Base-by-base conservation (phyloP, 2,329 filamentous ascomycete species). In the Cryphonectria nitschkei region DNA sequence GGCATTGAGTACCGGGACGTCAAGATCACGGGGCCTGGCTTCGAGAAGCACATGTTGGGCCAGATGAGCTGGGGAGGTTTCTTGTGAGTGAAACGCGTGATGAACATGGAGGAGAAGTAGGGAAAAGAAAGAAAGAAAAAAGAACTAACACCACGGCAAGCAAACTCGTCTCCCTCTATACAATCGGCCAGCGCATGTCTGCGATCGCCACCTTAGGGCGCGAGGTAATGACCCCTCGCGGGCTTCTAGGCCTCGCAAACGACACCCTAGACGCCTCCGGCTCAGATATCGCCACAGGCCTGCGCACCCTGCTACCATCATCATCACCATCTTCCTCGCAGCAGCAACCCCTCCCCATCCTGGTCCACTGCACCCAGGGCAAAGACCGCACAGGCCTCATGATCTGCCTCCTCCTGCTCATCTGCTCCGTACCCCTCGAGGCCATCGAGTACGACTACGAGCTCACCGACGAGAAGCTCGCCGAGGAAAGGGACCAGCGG, bases 321-420 rank as follows among this genome's bases (percentile, higher is more conserved):
- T n/a, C 34, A 4, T 66, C 67, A 19, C 87, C 8, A 79, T 34
- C 63, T 7, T 39, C 61, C 11, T 6, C 9, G 32, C 16, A 61
- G 34, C 39, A 34, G 29, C 63, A 0, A 14, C 58, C 67, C 22
- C 89, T 90, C 73, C 93, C 94, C 0, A 80, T 90, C 0, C 78
- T 97, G 9, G 82, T 96, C 2, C 93, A 97, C 80, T 97, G 94
- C 80, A 96, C 94, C 0, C 93, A 97, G 76, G 94, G 94, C 70
- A 97, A 97, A 78, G 94, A 97, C 77, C 88, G 94, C 2, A 94
- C 89, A 1, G 94, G 94, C 0, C 82, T 97, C 16, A 84, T 93
- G 14, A 84, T 93, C 6, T 83, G 92, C 56, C 82, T 97, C 4
- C 80, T 92, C 0, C 81, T 97, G 29, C 84, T 95, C 76, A 81